Conservation (phyloP, 306 rosid genomes). For the Dryas drummondii region DNA sequence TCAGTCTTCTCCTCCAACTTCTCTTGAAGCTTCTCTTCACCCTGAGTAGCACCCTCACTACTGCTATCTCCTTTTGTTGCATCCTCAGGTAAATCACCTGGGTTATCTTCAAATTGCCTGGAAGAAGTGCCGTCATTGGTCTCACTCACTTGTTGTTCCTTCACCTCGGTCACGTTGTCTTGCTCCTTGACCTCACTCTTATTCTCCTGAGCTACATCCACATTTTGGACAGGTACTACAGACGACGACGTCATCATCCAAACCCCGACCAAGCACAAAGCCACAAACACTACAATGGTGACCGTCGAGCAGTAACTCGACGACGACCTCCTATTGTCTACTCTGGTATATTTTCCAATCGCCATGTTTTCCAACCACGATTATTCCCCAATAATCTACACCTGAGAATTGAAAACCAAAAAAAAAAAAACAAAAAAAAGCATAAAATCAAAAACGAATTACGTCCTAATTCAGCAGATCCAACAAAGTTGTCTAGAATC, state of each 20-base stretch:
- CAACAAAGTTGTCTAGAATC: not conserved
- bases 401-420: conserved; percentile 6
- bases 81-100: conserved; percentile 74
- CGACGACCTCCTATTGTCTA: conserved; percentile 62
- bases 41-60: conserved; percentile 35
- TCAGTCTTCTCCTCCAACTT: conserved; percentile 26
- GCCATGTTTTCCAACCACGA: conserved; percentile 55
- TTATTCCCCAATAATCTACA: conserved; percentile 26
- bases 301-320: conserved; percentile 79
- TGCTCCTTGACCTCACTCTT: conserved; percentile 49
- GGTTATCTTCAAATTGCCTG: conserved; percentile 69
- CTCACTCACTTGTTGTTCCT: conserved; percentile 43
- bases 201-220: conserved; percentile 52
- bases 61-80: conserved; percentile 54
- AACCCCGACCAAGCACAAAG: conserved; percentile 78
- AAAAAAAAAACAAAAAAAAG: not conserved
- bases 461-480: not conserved
- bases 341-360: conserved; percentile 59
- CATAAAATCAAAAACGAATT: not conserved
- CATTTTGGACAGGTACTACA: conserved; percentile 71
- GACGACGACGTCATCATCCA: conserved; percentile 97
- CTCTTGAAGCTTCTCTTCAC: conserved; percentile 29
- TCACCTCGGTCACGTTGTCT: conserved; percentile 38
- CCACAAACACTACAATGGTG: conserved; percentile 83
- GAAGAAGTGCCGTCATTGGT: conserved; percentile 33